Percentiles rank a stretch among this genome's conserved stretches.
These are phyloP conservation scores for Coleophoma cylindrospora DNA, from an alignment of 2,329 filamentous ascomycete species.

Conservation along the genomic window DNA sequence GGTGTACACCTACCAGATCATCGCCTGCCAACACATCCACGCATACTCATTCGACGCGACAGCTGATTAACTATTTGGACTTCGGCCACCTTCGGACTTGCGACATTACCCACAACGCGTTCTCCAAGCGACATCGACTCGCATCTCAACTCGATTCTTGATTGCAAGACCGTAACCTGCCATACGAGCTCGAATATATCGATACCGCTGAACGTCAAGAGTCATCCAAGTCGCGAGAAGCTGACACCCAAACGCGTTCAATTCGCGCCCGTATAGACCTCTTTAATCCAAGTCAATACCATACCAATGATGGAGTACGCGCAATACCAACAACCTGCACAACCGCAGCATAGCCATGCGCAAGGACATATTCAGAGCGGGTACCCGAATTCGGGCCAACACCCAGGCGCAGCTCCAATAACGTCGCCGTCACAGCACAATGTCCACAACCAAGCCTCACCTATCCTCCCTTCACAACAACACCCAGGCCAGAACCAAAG, in stretches of 20 bases:
- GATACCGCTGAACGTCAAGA: neutral
- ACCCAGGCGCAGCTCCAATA: conserved; percentile 47
- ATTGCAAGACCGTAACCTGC: neutral
- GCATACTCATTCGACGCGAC: conserved; percentile 47
- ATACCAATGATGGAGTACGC: conserved; percentile 66
- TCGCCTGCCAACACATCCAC: conserved; percentile 57
- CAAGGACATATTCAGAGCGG: conserved; percentile 51
- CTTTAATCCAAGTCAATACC: conserved; percentile 12
- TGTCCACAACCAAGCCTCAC: conserved; percentile 64
- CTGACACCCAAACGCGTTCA: too few species aligned
- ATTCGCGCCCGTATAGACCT: too few species aligned
- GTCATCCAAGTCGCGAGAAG: too few species aligned
- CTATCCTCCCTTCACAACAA: conserved; percentile 75
- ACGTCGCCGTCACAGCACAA: conserved; percentile 65
- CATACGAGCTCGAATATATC: neutral
- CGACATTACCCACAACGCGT: conserved; percentile 19
- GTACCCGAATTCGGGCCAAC: conserved; percentile 56
- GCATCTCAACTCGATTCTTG: conserved; percentile 1
- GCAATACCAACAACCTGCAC: conserved; percentile 60
- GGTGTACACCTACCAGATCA: conserved; percentile 44
- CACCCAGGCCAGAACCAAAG: conserved; percentile 59
- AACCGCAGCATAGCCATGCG: conserved; percentile 56
- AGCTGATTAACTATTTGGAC: conserved; percentile 20
- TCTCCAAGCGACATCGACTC: conserved; percentile 5
- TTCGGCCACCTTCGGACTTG: conserved; percentile 17